phyloP scores from a whole-genome alignment of 106 monocot species.

The Dendrobium huoshanense region DNA sequence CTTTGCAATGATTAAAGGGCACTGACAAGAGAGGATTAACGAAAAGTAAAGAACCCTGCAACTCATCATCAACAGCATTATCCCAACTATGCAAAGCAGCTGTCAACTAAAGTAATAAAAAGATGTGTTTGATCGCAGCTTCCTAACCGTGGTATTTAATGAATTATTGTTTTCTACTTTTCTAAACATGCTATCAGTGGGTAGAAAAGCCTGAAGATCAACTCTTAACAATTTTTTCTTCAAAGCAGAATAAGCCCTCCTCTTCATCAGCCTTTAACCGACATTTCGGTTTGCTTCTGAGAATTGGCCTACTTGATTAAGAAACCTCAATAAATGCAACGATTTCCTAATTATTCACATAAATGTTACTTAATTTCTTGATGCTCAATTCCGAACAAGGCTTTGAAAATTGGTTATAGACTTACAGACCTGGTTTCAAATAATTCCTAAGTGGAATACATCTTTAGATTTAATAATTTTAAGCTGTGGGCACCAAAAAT shows the following conservation, averaged over 20 bases:
- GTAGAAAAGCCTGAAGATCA: no score
- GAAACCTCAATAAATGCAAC: background rate
- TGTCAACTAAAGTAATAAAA: background rate
- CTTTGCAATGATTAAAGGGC: background rate
- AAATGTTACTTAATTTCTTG: background rate
- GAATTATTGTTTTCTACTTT: no score
- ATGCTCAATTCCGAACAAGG: background rate
- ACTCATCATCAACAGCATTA: background rate
- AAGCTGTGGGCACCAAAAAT: background rate
- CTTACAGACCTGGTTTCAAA: background rate
- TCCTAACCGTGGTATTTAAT: no score
- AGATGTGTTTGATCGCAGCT: background rate
- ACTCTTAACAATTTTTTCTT: no score
- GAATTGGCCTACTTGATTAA: no score
- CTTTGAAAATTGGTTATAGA: background rate
- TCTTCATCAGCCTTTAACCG: no score
- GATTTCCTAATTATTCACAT: background rate
- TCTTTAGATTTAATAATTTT: background rate
- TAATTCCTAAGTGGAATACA: background rate
- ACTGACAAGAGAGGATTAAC: background rate
- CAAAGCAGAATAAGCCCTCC: no score
- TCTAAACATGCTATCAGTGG: no score
- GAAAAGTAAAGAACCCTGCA: background rate
- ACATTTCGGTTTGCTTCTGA: no score
- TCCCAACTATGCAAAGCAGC: background rate